A percentile compares a stretch with the other conserved stretches of the same genome.
phyloP scores from a whole-genome alignment of 2,329 filamentous ascomycete species.

The Fusarium kyushuense region DNA sequence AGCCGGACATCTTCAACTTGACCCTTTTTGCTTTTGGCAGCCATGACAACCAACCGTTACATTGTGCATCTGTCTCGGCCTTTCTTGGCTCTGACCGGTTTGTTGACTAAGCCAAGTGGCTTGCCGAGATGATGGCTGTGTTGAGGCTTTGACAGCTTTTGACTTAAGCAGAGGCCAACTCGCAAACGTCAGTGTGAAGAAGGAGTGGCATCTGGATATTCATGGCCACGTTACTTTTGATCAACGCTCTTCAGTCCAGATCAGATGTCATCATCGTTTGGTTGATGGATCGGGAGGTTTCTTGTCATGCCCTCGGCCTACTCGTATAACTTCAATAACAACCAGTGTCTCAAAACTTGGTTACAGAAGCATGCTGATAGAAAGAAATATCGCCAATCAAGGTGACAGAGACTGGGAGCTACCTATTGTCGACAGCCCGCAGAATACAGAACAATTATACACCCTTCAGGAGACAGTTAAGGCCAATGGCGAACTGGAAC shows the following conservation, averaged over 20 bases:
- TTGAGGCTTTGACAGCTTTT: constrained; percentile 53
- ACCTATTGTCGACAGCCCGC: neutral
- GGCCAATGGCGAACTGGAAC: neutral
- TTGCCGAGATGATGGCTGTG: constrained; percentile 36
- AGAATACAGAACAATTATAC: neutral
- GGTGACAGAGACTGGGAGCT: neutral
- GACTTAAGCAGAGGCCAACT: constrained; percentile 11
- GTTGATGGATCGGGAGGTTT: neutral
- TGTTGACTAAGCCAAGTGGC: constrained; percentile 30
- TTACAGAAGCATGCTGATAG: neutral
- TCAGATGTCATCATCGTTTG: neutral
- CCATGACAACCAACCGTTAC: constrained; percentile 4
- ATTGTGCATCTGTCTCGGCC: constrained; percentile 17
- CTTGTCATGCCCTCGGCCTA: neutral
- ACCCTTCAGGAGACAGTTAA: no score
- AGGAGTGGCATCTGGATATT: neutral
- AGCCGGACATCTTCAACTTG: constrained; percentile 1
- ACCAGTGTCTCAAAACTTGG: neutral
- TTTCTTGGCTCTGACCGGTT: constrained; percentile 13
- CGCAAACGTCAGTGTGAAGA: neutral
- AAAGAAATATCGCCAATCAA: neutral
- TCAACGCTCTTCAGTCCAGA: neutral
- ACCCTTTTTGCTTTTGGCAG: neutral
- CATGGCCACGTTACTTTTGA: no score
- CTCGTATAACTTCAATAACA: neutral